These are phyloP conservation scores for Aspergillus hancockii DNA, from an alignment of 495 filamentous ascomycete genomes.

Conservation along the genomic window DNA sequence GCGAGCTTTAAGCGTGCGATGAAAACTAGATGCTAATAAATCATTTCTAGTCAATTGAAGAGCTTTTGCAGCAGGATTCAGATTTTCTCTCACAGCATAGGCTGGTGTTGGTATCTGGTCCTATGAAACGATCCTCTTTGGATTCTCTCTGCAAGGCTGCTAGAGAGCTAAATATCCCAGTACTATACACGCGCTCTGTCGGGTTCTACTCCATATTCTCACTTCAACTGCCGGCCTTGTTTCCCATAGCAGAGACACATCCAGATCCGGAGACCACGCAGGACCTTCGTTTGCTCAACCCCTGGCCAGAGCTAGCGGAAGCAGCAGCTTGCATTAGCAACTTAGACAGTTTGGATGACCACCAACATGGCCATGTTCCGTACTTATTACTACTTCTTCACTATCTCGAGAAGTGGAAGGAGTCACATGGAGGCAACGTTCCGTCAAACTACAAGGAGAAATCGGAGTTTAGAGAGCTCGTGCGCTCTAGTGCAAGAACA, in stretches of 20 bases:
- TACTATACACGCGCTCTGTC: constrained; percentile 81
- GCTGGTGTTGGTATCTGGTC: constrained; percentile 72
- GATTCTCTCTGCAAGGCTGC: constrained; percentile 58
- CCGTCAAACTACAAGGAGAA: constrained; percentile 86
- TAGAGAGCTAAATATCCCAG: constrained; percentile 62
- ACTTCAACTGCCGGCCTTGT: constrained; percentile 69
- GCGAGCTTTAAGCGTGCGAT: neutral
- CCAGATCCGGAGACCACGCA: constrained; percentile 83
- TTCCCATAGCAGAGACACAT: constrained; percentile 96
- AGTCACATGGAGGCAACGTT: constrained; percentile 63
- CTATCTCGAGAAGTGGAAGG: constrained; percentile 84
- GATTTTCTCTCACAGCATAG: constrained; percentile 61
- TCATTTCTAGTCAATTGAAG: constrained; percentile 34
- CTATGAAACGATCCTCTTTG: constrained; percentile 61
- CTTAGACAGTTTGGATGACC: constrained; percentile 70
- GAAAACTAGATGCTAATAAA: constrained; percentile 13
- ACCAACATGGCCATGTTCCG: constrained; percentile 91
- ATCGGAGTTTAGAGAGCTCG: constrained; percentile 70
- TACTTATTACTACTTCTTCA: constrained; percentile 83
- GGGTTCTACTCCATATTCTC: constrained; percentile 89
- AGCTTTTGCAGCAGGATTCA: constrained; percentile 40
- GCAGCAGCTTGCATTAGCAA: constrained; percentile 61
- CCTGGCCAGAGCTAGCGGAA: constrained; percentile 80
- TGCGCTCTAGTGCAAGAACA: constrained; percentile 65
- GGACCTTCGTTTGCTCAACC: constrained; percentile 81